Base-by-base conservation (phyloP, 345 rosid species). In the Mangifera indica region DNA sequence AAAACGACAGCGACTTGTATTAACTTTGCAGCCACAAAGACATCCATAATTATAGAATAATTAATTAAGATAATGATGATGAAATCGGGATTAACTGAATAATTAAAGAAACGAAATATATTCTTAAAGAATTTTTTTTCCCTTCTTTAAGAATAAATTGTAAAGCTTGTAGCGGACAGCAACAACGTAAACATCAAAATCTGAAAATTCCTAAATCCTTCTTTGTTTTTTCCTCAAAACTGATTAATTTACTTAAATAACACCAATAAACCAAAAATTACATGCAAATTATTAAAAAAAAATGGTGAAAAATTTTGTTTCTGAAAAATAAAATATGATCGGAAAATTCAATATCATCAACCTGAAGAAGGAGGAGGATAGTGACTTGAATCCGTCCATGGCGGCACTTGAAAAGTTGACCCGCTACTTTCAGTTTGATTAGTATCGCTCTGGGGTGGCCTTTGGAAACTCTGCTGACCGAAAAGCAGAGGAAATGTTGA, bases 401-500 rank as follows among this genome's bases (percentile, higher is more conserved):
- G 72, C 0, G 82, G 84, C 60, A 34, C 59, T 46, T 70, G 74
- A 60, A 68, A 73, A 46, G 65, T 76, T 7, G 83, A 76, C 37
- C 81, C 81, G 45, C 79, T 46, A 1, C 77, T 18, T 48, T 80
- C 74, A 29, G n/a, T 34, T 46, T 78, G 18, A 57, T 80, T 74
- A 29, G 22, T 45, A 37, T 78, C 79, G 69, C 40, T 78, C 53
- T 48, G 55, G 3, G 77, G 79, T 17, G 71, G 80, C 63, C 77
- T 63, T 64, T 54, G 53, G 73, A 63, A 66, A 0, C 71, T 79
- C 58, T 79, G 87, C 40, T 81, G 79, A 1, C 67, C 44, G 18
- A 82, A 84, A 78, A 71, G 73, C 87, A 84, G 85, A 66, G 89
- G 89, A 80, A 72, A 60, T 11, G 84, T 75, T 75, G 88, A 70